A percentile compares a stretch with the other conserved stretches of the same genome.
Evolutionary conservation across 495 filamentous ascomycete genomes (phyloP).

Genomic region (Xylaria longipes): DNA sequence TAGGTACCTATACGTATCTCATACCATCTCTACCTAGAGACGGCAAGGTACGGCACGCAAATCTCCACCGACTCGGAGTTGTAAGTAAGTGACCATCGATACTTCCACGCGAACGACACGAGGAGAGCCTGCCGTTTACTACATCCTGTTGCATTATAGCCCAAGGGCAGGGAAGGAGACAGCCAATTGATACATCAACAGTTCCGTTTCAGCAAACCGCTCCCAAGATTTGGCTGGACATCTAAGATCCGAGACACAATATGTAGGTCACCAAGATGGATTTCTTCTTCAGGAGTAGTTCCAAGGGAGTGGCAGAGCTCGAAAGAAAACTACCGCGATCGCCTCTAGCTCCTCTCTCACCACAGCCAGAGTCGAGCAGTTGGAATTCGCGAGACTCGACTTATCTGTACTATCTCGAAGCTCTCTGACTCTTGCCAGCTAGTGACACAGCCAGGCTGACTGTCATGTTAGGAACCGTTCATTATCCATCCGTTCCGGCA

Average conservation of each 20-base stretch:
- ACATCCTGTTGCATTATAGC: not conserved
- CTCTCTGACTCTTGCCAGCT: slow-evolving; percentile 20
- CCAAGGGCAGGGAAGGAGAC: slow-evolving; percentile 27
- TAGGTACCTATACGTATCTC: not conserved
- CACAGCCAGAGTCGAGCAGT: slow-evolving; percentile 30
- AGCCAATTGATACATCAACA: slow-evolving; percentile 24
- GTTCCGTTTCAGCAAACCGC: slow-evolving; percentile 18
- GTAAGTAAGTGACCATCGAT: slow-evolving; percentile 5
- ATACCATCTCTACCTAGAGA: not conserved
- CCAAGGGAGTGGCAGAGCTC: slow-evolving; percentile 39
- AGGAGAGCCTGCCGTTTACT: slow-evolving; percentile 6
- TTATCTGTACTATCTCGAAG: slow-evolving; percentile 36
- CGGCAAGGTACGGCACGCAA: not conserved
- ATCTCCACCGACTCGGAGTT: not conserved
- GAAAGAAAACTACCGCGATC: slow-evolving; percentile 26
- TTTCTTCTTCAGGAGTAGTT: slow-evolving; percentile 38
- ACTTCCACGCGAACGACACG: not conserved
- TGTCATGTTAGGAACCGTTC: slow-evolving; percentile 51
- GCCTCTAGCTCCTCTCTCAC: slow-evolving; percentile 24
- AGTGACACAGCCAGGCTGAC: slow-evolving; percentile 25
- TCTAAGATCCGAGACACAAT: slow-evolving; percentile 16
- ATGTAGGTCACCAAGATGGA: slow-evolving; percentile 43
- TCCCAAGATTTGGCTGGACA: slow-evolving; percentile 3
- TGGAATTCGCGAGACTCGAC: slow-evolving; percentile 31
- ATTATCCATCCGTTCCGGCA: slow-evolving; percentile 62